These are phyloP conservation scores for Fraxinus sp. DNA, from an alignment of 305 asterid genomes.

Conservation along the genomic window DNA sequence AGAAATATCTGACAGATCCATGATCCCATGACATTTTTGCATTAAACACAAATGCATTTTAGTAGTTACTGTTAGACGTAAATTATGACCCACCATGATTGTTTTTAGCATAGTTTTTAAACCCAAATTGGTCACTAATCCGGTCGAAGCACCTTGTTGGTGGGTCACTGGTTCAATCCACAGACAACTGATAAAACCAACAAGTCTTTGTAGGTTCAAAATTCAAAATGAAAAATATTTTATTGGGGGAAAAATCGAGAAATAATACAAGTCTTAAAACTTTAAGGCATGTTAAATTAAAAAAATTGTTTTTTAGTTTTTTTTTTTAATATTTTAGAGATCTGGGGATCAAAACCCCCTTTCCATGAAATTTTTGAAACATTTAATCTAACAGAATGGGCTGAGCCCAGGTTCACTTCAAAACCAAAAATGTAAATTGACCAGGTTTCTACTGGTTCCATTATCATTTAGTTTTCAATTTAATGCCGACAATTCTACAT, in stretches of 20 bases:
- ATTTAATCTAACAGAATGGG: not conserved
- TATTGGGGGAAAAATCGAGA: not conserved
- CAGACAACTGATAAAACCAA: not conserved
- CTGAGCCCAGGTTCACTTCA: not conserved
- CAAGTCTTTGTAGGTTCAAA: not conserved
- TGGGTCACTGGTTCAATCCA: not conserved
- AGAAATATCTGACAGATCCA: not conserved
- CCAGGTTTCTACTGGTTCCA: not conserved
- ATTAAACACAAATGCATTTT: not conserved
- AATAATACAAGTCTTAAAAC: not conserved
- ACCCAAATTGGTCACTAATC: not conserved
- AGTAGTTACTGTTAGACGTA: not conserved
- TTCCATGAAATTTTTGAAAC: not conserved
- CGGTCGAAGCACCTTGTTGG: not conserved
- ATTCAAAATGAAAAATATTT: not conserved
- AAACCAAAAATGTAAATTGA: not conserved
- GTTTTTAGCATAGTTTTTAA: not conserved
- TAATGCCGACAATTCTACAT: not conserved
- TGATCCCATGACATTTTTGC: not conserved
- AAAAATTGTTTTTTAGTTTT: not conserved
- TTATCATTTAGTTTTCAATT: not conserved
- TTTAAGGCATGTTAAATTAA: not conserved
- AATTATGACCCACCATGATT: not conserved
- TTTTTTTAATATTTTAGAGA: not conserved
- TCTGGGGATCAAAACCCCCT: not conserved